phyloP scores from a whole-genome alignment of 257 asterid species.

The Fraxinus americana region DNA sequence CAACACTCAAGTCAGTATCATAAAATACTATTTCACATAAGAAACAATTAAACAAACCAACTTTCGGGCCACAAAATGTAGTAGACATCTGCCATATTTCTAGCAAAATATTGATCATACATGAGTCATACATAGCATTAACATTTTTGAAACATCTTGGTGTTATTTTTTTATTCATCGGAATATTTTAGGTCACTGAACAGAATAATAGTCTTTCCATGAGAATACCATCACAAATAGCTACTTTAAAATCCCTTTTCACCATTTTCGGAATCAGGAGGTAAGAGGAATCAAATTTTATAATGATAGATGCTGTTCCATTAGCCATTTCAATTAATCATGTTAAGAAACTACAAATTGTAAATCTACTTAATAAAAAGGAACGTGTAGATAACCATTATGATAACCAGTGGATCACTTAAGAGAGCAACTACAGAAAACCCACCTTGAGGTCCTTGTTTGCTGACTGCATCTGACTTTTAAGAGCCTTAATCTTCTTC shows the following conservation, averaged over 20 bases:
- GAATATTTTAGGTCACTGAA: background rate
- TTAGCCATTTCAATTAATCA: conserved; percentile 8
- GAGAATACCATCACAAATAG: background rate
- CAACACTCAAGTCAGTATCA: conserved; percentile 3
- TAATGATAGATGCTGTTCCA: background rate
- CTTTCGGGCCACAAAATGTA: background rate
- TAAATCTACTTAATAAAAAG: background rate
- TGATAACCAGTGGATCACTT: conserved; percentile 13
- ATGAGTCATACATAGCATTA: background rate
- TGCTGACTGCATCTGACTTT: conserved; percentile 74
- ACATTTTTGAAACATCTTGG: background rate
- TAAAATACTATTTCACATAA: background rate
- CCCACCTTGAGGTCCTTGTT: conserved; percentile 79
- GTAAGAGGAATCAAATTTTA: too few species aligned
- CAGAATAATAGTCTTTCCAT: background rate
- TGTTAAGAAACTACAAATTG: conserved; percentile 13
- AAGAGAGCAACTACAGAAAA: conserved; percentile 16
- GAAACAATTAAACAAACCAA: conserved; percentile 1
- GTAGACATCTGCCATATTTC: background rate
- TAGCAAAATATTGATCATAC: background rate
- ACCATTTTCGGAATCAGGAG: background rate
- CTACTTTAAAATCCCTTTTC: background rate
- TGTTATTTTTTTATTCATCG: background rate
- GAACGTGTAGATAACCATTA: background rate
- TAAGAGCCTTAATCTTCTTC: conserved; percentile 70